Conservation (phyloP, 176 grass and related monocot genomes). For the Elymus sibiricus region DNA sequence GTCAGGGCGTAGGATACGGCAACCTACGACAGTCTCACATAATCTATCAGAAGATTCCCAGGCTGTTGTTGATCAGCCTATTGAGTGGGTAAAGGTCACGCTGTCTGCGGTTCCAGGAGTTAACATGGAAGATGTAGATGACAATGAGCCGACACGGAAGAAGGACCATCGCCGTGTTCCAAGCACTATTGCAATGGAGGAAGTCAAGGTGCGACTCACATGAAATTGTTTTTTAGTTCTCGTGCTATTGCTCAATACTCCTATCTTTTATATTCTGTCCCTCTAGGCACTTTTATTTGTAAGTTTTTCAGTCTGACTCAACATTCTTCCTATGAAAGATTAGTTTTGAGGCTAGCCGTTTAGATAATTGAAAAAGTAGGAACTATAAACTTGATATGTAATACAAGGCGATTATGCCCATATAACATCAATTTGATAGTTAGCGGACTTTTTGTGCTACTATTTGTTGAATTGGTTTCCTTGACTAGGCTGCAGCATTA, state of each 20-base stretch:
- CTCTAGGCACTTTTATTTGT: not conserved
- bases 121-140: slow-evolving; percentile 94
- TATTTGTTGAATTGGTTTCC: slow-evolving; percentile 32
- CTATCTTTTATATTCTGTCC: not conserved
- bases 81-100: slow-evolving; percentile 87
- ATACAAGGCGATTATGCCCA: slow-evolving; percentile 5
- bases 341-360: not conserved
- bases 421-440: not conserved
- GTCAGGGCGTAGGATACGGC: slow-evolving; percentile 13
- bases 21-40: slow-evolving; percentile 29
- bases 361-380: not conserved
- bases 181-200: slow-evolving; percentile 98
- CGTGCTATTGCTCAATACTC: not conserved
- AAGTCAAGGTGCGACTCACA: slow-evolving; percentile 78
- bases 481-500: slow-evolving; percentile 78
- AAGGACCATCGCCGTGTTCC: slow-evolving; percentile 95
- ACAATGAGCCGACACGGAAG: slow-evolving; percentile 58
- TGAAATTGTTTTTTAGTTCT: not conserved
- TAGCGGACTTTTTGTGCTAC: not conserved
- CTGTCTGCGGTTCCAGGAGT: slow-evolving; percentile 82
- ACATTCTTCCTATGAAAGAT: not conserved
- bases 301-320: not conserved
- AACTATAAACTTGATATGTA: not conserved
- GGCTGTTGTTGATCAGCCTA: slow-evolving; percentile 37
- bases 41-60: slow-evolving; percentile 26